Percentiles rank a stretch among this genome's conserved stretches.
Evolutionary conservation across 139 green algal species (phyloP).

Genomic region (Chlamydomonas sp.): DNA sequence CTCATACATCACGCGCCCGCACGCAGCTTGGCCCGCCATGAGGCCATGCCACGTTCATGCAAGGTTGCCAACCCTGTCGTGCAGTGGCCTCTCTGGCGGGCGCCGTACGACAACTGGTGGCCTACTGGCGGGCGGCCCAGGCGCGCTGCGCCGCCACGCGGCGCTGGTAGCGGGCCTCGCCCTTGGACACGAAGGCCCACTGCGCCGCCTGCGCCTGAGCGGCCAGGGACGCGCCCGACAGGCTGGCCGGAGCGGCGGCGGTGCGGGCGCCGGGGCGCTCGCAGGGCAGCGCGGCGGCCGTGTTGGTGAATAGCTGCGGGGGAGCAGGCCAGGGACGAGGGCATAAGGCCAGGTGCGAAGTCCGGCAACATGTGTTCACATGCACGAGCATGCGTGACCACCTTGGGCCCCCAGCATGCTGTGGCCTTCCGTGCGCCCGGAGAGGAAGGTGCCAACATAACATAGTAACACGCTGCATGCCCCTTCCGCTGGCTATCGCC

Average conservation of each 20-base stretch:
- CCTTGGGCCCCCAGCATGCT: not conserved
- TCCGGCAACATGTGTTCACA: not conserved
- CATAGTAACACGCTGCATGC: not conserved
- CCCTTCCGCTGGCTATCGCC: not conserved
- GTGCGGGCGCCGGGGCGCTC: slow-evolving; percentile 50
- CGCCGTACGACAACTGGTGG: too few relatives aligned
- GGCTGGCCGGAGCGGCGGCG: slow-evolving; percentile 22
- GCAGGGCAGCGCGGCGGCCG: slow-evolving; percentile 83
- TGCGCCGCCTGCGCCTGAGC: not conserved
- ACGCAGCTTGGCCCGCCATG: too few relatives aligned
- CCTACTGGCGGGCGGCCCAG: too few relatives aligned
- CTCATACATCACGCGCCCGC: too few relatives aligned
- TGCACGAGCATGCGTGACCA: not conserved
- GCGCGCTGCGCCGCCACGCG: slow-evolving; percentile 15
- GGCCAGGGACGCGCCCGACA: not conserved
- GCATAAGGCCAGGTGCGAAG: not conserved
- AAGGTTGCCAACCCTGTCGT: too few relatives aligned
- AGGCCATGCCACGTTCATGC: too few relatives aligned
- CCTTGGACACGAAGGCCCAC: not conserved
- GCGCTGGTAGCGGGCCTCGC: slow-evolving; percentile 22
- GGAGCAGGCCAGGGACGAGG: not conserved
- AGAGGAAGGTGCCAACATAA: not conserved
- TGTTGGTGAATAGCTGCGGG: slow-evolving; percentile 87
- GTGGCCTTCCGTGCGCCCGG: not conserved
- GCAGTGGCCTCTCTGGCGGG: too few relatives aligned